phyloP scores from a whole-genome alignment of 2,329 filamentous ascomycete genomes.

The Talaromyces marneffei region DNA sequence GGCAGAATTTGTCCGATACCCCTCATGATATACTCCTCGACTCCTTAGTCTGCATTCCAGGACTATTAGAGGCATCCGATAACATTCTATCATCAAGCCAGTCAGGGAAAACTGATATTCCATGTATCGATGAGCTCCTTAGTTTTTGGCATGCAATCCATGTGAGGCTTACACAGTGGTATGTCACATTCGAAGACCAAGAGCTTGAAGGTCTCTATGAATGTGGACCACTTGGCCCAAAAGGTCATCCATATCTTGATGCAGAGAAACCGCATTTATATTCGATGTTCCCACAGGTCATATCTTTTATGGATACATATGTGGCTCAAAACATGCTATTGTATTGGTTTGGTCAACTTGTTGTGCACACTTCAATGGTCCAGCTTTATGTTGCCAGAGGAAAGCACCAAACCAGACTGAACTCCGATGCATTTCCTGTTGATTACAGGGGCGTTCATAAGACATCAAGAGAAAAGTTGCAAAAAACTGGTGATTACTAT shows the following conservation, averaged over 20 bases:
- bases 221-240: background rate
- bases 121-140: conserved; percentile 3
- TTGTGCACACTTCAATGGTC: conserved; percentile 6
- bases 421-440: background rate
- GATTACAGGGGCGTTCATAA: background rate
- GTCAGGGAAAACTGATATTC: background rate
- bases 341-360: conserved; percentile 13
- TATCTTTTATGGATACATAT: conserved; percentile 11
- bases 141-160: conserved; percentile 8
- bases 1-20: conserved; percentile 10
- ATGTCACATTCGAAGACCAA: conserved; percentile 3
- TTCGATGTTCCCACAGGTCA: conserved; percentile 10
- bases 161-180: conserved; percentile 10
- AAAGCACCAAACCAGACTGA: background rate
- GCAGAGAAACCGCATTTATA: background rate
- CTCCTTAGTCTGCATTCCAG: conserved; percentile 4
- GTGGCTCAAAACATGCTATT: conserved; percentile 13
- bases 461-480: background rate
- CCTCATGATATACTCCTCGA: conserved; percentile 13
- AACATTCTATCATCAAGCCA: background rate
- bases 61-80: conserved; percentile 6
- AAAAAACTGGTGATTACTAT: conserved; percentile 11
- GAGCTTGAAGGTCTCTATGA: conserved; percentile 7
- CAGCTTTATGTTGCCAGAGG: conserved; percentile 6
- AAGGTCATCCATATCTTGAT: conserved; percentile 10